Base-by-base conservation (phyloP, 192 early-diverging fungal genomes). In the Gonapodya prolifera region DNA sequence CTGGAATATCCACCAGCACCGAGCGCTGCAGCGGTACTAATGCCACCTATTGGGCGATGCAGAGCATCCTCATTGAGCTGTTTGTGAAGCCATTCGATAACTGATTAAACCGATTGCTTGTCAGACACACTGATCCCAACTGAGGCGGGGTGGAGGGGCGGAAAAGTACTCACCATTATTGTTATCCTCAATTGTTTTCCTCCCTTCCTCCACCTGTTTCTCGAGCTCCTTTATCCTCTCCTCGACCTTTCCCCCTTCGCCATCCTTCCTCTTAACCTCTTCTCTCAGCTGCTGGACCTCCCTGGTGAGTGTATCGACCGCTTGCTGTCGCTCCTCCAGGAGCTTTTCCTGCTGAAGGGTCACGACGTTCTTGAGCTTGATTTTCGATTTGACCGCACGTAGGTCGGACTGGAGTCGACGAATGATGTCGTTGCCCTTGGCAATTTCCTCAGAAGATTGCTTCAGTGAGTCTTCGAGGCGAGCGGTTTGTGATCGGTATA, bases 11-110 rank as follows among this genome's bases (percentile, higher is more conserved):
- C 45, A 16, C 8, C 45, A 8, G 8, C 45, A 61, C 45, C 45
- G 8, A 61, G 45, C 45, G 8, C 45, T 61, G 45, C 45, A 8
- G 45, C 8, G 8, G 45, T 61, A 16, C 8, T 16, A 23, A 61
- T 61, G 45, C 45, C 45, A 23, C 45, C 33, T 17, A 82, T 2
- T 35, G 87, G 87, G 33, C 84, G 80, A 69, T 75, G 74, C 1
- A 88, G 78, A 13, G 87, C 85, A 36, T 89, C 85, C 75, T 89
- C 87, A 78, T 89, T 89, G 69, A 89, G 71, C 81, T 88, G 88
- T 78, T 89, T 89, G 78, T 89, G 88, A 23, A 89, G 84, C 85
- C 85, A 89, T 77, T 88, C 86, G 74, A 89, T 89, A n/a, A 89
- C 88, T 89, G 74, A 0, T 13, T 28, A 61, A 69, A 36, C 33